Percentiles rank a stretch among this genome's conserved stretches.
phyloP scores from a whole-genome alignment of 2,329 filamentous ascomycete genomes.

The Alternaria angustiovoidea region DNA sequence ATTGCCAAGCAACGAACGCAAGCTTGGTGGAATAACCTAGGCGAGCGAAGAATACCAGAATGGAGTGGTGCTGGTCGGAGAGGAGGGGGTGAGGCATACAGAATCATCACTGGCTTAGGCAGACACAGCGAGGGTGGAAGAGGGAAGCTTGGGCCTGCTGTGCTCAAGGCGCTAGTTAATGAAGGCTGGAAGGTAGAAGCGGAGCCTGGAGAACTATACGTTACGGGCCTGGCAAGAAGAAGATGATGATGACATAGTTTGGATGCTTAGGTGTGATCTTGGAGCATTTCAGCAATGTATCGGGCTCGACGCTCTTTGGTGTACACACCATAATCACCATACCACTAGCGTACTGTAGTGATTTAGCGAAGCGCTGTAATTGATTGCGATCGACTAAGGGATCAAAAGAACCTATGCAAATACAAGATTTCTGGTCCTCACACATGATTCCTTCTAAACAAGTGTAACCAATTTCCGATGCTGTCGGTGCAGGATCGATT shows the following conservation, averaged over 20 bases:
- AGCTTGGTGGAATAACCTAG: constrained; percentile 78
- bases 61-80: constrained; percentile 52
- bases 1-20: constrained; percentile 75
- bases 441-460: neutral
- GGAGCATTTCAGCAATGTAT: constrained; percentile 1
- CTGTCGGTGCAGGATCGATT: too few species aligned
- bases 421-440: neutral
- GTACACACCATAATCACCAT: neutral
- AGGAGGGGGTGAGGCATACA: constrained; percentile 64
- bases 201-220: constrained; percentile 72
- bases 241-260: constrained; percentile 14
- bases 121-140: constrained; percentile 79
- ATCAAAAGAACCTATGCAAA: neutral
- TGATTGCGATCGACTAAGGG: neutral
- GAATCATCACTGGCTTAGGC: constrained; percentile 82
- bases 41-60: constrained; percentile 66
- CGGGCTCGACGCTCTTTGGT: neutral
- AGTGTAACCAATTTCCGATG: too few species aligned
- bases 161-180: constrained; percentile 75
- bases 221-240: constrained; percentile 65
- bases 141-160: constrained; percentile 78
- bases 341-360: neutral
- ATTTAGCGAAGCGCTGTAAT: neutral
- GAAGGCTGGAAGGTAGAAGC: constrained; percentile 87
- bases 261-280: neutral